phyloP scores from a whole-genome alignment of 1,284 basidiomycete species.

The Marasmius sp. region DNA sequence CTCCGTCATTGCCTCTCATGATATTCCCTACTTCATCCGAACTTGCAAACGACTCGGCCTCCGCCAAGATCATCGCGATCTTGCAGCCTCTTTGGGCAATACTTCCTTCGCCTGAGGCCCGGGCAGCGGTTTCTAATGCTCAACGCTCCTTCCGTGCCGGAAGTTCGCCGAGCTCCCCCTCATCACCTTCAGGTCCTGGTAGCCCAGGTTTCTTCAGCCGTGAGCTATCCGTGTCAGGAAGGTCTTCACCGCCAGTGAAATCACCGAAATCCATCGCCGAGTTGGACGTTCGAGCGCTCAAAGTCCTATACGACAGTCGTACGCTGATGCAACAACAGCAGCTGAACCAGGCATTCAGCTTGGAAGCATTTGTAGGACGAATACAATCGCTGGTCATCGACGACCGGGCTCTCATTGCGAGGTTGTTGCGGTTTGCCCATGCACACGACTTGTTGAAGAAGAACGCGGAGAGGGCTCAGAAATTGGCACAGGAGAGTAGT shows the following conservation, averaged over 20 bases:
- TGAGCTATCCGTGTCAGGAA: not conserved
- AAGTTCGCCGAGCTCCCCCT: conserved; percentile 34
- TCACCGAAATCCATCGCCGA: conserved; percentile 63
- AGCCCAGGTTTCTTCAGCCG: conserved; percentile 30
- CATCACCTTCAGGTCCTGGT: conserved; percentile 36
- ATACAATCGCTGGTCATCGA: conserved; percentile 80
- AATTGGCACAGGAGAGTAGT: conserved; percentile 81
- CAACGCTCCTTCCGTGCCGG: conserved; percentile 42
- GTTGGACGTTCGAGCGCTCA: conserved; percentile 77
- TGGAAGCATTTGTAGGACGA: conserved; percentile 74
- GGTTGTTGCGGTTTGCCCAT: conserved; percentile 79
- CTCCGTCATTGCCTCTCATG: conserved; percentile 4
- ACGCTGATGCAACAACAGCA: conserved; percentile 37
- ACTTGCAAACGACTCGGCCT: conserved; percentile 52
- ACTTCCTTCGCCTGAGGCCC: conserved; percentile 77
- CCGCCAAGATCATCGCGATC: conserved; percentile 50
- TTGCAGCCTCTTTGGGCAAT: conserved; percentile 77
- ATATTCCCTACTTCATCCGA: conserved; percentile 32
- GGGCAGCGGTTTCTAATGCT: conserved; percentile 61
- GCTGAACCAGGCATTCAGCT: conserved; percentile 42
- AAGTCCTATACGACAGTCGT: conserved; percentile 62
- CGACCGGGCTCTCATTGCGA: conserved; percentile 79
- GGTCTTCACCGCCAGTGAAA: not conserved
- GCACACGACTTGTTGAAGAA: conserved; percentile 87
- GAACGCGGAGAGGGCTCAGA: conserved; percentile 87